Evolutionary conservation across 1,284 basidiomycete genomes (phyloP), one percentile per base, ranked within the genome.

Genomic region (Trichosporon sp.): DNA sequence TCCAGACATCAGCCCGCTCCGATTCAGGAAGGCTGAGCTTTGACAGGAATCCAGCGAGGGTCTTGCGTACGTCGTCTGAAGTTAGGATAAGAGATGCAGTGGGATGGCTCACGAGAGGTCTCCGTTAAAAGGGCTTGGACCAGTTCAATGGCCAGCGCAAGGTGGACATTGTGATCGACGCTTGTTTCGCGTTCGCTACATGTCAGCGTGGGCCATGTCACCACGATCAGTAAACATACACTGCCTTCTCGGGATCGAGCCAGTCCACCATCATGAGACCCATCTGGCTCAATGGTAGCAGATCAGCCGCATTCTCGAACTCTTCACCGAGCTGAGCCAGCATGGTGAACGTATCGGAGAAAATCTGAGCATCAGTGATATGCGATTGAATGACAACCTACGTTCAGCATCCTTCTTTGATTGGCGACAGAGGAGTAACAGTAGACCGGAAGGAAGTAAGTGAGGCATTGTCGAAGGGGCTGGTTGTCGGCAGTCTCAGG

Each of bases 401-500:
- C 94, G 75, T 89, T 88, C 77, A 90, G 90, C 87, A 96, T 89
- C 31, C 89, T 86, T 11, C 88, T 85, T 85, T 98, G 96, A 79
- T 98, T 96, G 16, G 82, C 83, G 1, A 89, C 84, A 0, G 92
- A 91, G 0, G 94, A 93, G 81, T 92, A 96, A 82, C 93, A 94
- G 81, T 93, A 98, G 0, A 95, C 91, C 0, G 95, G 94, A 84
- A 99, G 91, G 87, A 98, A 98, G 84, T 98, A 98, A 19, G 94
- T 91, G 32, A 99, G 86, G 80, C 95, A 98, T 83, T 98, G 96
- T 68, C 94, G 87, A 37, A 98, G 86, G 73, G 94, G 89, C 78
- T 92, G 91, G 79, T 98, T 98, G 51, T 90, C 88, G 12, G 86
- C 87, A 0, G 94, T 97, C 71, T 93, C 90, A 1, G 94, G 93